Evolutionary conservation across 345 rosid species (phyloP).

Genomic region (Aquilaria sinensis): DNA sequence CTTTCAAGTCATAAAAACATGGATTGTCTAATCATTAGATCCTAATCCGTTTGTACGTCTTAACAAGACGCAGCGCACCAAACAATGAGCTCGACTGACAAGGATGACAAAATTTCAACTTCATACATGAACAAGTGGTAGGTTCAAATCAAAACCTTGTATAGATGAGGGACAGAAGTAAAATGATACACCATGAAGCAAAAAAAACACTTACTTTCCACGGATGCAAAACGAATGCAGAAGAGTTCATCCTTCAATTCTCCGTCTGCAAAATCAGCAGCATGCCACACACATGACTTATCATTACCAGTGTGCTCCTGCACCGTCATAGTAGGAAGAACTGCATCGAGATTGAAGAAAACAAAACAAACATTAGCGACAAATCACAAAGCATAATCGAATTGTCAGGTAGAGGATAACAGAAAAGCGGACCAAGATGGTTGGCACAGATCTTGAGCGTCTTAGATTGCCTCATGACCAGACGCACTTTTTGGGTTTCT

Average conservation of each 20-base stretch:
- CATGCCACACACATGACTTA: constrained; percentile 71
- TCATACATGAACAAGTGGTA: too few relatives aligned
- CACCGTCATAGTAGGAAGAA: constrained; percentile 43
- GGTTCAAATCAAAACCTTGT: too few relatives aligned
- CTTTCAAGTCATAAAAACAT: too few relatives aligned
- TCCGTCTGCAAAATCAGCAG: constrained; percentile 56
- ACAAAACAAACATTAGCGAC: not conserved
- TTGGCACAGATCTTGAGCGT: constrained; percentile 99
- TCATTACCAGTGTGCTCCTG: constrained; percentile 76
- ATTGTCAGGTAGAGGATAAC: not conserved
- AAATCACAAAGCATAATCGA: not conserved
- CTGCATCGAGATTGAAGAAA: constrained; percentile 18
- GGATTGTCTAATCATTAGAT: too few relatives aligned
- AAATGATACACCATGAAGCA: not conserved
- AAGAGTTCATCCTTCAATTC: constrained; percentile 72
- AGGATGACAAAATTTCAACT: too few relatives aligned
- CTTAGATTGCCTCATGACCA: constrained; percentile 88
- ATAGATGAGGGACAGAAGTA: too few relatives aligned
- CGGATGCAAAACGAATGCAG: constrained; percentile 67
- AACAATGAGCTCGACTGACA: too few relatives aligned
- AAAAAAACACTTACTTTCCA: constrained; percentile 48
- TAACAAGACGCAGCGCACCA: too few relatives aligned
- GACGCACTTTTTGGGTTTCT: constrained; percentile 70
- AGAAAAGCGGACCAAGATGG: constrained; percentile 51
- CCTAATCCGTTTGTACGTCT: too few relatives aligned